Evolutionary conservation across 805 yeast species (phyloP).

Genomic region (Candida peoriensis): DNA sequence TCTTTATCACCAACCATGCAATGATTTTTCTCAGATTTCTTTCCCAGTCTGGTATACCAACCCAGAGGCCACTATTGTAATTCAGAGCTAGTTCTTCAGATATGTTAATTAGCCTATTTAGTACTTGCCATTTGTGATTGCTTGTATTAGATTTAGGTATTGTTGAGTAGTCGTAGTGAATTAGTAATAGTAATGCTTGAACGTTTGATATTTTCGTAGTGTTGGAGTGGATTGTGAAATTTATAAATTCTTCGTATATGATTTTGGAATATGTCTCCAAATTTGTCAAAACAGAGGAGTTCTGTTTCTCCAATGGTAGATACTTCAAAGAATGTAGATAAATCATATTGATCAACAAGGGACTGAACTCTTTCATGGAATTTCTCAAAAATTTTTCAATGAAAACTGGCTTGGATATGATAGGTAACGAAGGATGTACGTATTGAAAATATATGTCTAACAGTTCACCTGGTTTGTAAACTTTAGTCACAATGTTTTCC

Average conservation of each 20-base stretch:
- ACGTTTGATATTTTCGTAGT: constrained; percentile 31
- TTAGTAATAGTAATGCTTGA: constrained; percentile 34
- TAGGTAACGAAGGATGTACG: constrained; percentile 25
- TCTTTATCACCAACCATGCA: constrained; percentile 22
- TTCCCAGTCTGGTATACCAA: constrained; percentile 26
- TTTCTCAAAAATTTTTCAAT: constrained; percentile 25
- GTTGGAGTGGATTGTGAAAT: no score
- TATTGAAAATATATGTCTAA: constrained; percentile 21
- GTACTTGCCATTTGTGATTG: constrained; percentile 18
- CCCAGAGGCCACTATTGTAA: constrained; percentile 21
- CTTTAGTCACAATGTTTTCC: no score
- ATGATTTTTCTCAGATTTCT: constrained; percentile 22
- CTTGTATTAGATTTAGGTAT: constrained; percentile 7
- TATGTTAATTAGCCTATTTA: constrained; percentile 18
- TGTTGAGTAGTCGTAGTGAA: constrained; percentile 19
- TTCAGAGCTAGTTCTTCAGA: constrained; percentile 26
- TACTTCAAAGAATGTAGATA: constrained; percentile 25
- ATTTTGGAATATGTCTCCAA: constrained; percentile 24
- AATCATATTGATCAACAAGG: constrained; percentile 22
- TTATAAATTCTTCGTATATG: constrained; percentile 21
- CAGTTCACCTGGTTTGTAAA: no score
- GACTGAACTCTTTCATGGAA: constrained; percentile 25
- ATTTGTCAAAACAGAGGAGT: constrained; percentile 19
- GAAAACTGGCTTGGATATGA: constrained; percentile 22
- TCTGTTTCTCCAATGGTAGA: constrained; percentile 3